phyloP scores from a whole-genome alignment of 2,329 filamentous ascomycete genomes.

The Colletotrichum sp. region DNA sequence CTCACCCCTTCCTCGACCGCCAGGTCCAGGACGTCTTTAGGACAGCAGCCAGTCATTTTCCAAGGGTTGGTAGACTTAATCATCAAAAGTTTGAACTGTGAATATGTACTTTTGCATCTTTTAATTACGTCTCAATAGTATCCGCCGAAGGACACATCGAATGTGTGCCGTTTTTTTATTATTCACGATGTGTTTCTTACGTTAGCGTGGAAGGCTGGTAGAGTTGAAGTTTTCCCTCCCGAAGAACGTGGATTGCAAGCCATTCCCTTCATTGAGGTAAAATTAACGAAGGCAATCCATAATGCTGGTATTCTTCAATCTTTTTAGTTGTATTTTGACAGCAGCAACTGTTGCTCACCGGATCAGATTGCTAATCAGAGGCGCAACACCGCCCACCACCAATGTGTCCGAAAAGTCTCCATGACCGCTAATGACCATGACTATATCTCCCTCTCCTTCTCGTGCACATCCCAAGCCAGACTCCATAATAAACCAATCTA shows the following conservation, averaged over 20 bases:
- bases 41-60: no score
- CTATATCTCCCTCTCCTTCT: not conserved
- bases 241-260: not conserved
- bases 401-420: slow-evolving; percentile 11
- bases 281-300: rapidly evolving
- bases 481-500: not conserved
- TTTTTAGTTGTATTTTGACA: not conserved
- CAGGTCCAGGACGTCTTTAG: not conserved
- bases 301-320: not conserved
- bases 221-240: not conserved
- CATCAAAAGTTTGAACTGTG: no score
- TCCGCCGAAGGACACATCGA: not conserved
- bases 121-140: not conserved
- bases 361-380: not conserved
- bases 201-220: rapidly evolving
- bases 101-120: not conserved
- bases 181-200: not conserved
- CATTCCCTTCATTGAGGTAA: not conserved
- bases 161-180: not conserved
- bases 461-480: not conserved
- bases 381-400: not conserved
- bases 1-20: not conserved
- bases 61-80: no score
- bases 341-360: not conserved
- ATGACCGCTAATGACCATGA: not conserved